Evolutionary conservation across 2,329 filamentous ascomycete species (phyloP), one percentile per base, ranked within the genome.

Genomic region (Phialemoniopsis sp.): DNA sequence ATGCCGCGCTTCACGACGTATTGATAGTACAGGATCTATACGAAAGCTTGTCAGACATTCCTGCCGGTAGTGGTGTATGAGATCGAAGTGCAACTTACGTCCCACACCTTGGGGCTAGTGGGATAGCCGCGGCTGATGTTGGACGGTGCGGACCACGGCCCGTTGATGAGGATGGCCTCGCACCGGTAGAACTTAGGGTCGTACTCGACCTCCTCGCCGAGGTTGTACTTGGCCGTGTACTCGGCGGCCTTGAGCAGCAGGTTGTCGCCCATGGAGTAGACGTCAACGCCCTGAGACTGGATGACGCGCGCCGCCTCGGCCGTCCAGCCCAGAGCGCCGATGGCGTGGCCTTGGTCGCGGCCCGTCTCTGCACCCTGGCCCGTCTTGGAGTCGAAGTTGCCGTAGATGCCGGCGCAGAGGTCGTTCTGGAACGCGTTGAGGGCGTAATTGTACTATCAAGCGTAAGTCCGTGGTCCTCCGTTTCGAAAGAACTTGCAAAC

Each of bases 381-480:
- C 1, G 63, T 65, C 16, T 41, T 36, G 1, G 45, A 36, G 16
- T 60, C 43, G 35, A 54, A 57, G 31, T 52, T 61, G 1, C 52
- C 56, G 13, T 51, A 48, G 1, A 60, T 38, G 2, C 63, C 59
- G 8, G 58, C 61, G 35, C 62, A 68, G 3, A 49, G 56, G 36
- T 64, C 60, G 14, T 63, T 61, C 12, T 55, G 47, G 34, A 53
- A 62, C 5, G 54, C 50, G 12, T 63, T 52, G 2, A 68, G 35
- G 6, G 63, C 65, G 41, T 66, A 67, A 40, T 67, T 67, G 32
- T 60, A 67, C 49, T 52, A 15, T n/a, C n/a, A n/a, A n/a, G n/a
- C n/a, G n/a, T n/a, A n/a, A n/a, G n/a, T n/a, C n/a, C n/a, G n/a
- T n/a, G n/a, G n/a, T n/a, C n/a, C n/a, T n/a, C n/a, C n/a, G n/a